Percentiles rank a stretch among this genome's conserved stretches.
These are phyloP conservation scores for Calycina herbarum DNA, from an alignment of 2,329 filamentous ascomycete species.

Conservation along the genomic window DNA sequence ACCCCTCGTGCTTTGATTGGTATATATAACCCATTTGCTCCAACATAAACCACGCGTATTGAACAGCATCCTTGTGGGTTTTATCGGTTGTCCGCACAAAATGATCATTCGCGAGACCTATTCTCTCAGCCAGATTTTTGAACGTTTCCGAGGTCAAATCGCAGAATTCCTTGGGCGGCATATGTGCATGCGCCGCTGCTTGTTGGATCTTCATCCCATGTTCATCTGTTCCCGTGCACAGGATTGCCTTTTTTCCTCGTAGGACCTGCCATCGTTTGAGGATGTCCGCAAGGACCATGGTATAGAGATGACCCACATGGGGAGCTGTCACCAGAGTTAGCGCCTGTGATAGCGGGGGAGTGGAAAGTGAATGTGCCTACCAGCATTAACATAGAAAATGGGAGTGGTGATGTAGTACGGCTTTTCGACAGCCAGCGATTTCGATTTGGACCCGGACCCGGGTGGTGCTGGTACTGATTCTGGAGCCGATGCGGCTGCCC, in stretches of 20 bases:
- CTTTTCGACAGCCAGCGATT: slow-evolving; percentile 52
- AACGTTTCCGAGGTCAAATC: slow-evolving; percentile 82
- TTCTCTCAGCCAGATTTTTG: slow-evolving; percentile 67
- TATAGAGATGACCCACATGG: slow-evolving; percentile 93
- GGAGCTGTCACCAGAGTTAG: slow-evolving; percentile 59
- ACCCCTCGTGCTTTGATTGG: slow-evolving; percentile 82
- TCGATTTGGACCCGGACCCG: slow-evolving; percentile 13
- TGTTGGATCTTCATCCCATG: slow-evolving; percentile 97
- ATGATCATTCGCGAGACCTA: slow-evolving; percentile 73
- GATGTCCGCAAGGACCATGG: slow-evolving; percentile 86
- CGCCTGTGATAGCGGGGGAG: neutral
- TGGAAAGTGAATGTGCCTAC: slow-evolving; percentile 47
- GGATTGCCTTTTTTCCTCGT: slow-evolving; percentile 66
- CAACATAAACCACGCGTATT: slow-evolving; percentile 85
- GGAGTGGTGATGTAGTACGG: slow-evolving; percentile 95
- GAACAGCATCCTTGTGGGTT: slow-evolving; percentile 79
- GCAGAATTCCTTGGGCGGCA: slow-evolving; percentile 81
- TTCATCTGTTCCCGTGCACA: slow-evolving; percentile 93
- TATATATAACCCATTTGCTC: slow-evolving; percentile 78
- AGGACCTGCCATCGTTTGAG: slow-evolving; percentile 89
- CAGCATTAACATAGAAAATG: slow-evolving; percentile 98
- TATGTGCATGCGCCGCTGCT: slow-evolving; percentile 70
- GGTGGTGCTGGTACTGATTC: slow-evolving; percentile 17
- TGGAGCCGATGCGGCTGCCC: slow-evolving; percentile 12
- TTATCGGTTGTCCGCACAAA: slow-evolving; percentile 91